Evolutionary conservation across 179 eudicot genomes (phyloP).

Genomic region (Amaranthus tricolor): DNA sequence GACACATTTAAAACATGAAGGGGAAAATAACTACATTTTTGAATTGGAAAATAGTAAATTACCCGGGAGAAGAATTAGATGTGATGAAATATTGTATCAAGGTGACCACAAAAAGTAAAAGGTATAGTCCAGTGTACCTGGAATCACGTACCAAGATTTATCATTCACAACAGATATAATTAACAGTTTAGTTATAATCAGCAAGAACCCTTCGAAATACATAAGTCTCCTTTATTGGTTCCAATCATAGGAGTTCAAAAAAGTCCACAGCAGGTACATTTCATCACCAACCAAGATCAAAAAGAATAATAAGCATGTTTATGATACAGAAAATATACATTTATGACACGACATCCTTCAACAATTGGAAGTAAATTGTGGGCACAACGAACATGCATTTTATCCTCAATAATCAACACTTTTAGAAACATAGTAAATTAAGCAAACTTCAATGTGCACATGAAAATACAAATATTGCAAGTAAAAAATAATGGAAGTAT

Average conservation of each 20-base stretch:
- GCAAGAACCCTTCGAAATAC: not conserved
- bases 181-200: not conserved
- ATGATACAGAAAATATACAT: not conserved
- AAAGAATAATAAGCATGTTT: not conserved
- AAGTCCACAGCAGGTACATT: not conserved
- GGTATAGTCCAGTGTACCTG: conserved; percentile 74
- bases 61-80: conserved; percentile 93
- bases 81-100: conserved; percentile 83
- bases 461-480: too few relatives aligned
- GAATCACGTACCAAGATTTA: not conserved
- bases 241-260: not conserved
- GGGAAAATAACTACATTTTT: not conserved
- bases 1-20: not conserved
- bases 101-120: conserved; percentile 62
- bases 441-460: too few relatives aligned
- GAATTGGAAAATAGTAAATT: conserved; percentile 12
- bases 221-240: not conserved
- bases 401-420: too few relatives aligned
- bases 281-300: not conserved
- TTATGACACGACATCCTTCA: too few relatives aligned
- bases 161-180: not conserved
- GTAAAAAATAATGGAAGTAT: too few relatives aligned
- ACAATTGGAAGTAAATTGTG: too few relatives aligned
- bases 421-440: too few relatives aligned
- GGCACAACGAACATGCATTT: too few relatives aligned